Evolutionary conservation across 345 rosid genomes (phyloP).

Genomic region (Lumnitzera littorea): DNA sequence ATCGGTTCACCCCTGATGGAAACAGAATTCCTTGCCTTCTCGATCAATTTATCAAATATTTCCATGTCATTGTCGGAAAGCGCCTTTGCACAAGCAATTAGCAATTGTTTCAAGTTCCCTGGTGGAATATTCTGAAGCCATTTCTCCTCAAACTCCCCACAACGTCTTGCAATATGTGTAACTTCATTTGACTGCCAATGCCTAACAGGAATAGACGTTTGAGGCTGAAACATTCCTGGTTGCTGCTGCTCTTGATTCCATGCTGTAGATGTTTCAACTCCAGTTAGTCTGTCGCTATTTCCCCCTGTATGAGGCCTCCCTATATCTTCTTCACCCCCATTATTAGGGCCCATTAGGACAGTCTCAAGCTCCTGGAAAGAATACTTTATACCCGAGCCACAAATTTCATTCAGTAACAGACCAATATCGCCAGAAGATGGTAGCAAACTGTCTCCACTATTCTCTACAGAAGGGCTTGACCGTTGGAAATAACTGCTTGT

Average conservation of each 20-base stretch:
- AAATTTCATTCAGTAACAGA: slow-evolving; percentile 18
- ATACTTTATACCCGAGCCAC: slow-evolving; percentile 26
- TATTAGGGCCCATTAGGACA: slow-evolving; percentile 26
- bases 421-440: slow-evolving; percentile 11
- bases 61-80: slow-evolving; percentile 33
- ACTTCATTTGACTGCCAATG: slow-evolving; percentile 21
- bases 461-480: slow-evolving; percentile 30
- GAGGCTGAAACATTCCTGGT: slow-evolving; percentile 23
- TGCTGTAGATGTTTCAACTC: slow-evolving; percentile 23
- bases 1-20: slow-evolving; percentile 65
- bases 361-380: slow-evolving; percentile 42
- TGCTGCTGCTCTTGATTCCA: slow-evolving; percentile 23
- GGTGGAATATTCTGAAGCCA: slow-evolving; percentile 22
- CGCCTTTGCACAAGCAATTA: slow-evolving; percentile 55
- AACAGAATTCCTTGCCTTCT: slow-evolving; percentile 38
- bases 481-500: slow-evolving; percentile 17
- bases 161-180: slow-evolving; percentile 24
- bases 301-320: slow-evolving; percentile 11
- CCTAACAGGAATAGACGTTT: slow-evolving; percentile 22
- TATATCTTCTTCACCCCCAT: slow-evolving; percentile 15
- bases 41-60: slow-evolving; percentile 41
- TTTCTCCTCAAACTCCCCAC: slow-evolving; percentile 19
- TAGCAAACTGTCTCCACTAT: not conserved
- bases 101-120: slow-evolving; percentile 42
- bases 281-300: slow-evolving; percentile 16